phyloP scores from a whole-genome alignment of 1,284 basidiomycete genomes.

The Tremellales sp. region DNA sequence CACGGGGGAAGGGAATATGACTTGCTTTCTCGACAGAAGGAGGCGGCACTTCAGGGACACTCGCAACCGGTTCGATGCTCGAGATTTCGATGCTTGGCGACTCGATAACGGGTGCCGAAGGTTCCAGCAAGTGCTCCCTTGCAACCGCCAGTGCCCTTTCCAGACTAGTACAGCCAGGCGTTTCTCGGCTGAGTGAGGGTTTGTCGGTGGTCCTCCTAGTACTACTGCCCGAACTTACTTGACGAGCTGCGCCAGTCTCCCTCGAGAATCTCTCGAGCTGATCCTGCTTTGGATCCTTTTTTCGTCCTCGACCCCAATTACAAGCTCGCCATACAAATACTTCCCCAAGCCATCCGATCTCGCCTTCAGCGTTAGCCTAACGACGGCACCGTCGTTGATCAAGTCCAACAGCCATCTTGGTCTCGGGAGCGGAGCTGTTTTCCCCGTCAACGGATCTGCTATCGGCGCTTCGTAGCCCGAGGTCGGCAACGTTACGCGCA shows the following conservation, averaged over 20 bases:
- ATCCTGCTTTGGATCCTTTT: slow-evolving; percentile 58
- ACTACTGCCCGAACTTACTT: slow-evolving; percentile 7
- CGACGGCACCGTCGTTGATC: slow-evolving; percentile 62
- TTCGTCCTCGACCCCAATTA: slow-evolving; percentile 62
- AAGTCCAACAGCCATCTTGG: slow-evolving; percentile 72
- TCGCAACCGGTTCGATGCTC: slow-evolving; percentile 3
- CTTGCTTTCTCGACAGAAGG: not conserved
- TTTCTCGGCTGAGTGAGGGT: slow-evolving; percentile 9
- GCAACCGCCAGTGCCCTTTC: slow-evolving; percentile 36
- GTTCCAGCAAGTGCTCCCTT: slow-evolving; percentile 24
- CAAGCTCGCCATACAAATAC: slow-evolving; percentile 57
- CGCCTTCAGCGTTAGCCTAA: slow-evolving; percentile 60
- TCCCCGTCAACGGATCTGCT: slow-evolving; percentile 71
- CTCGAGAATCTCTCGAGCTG: slow-evolving; percentile 6
- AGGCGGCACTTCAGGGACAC: too few relatives aligned
- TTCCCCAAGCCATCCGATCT: slow-evolving; percentile 13
- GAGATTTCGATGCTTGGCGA: not conserved
- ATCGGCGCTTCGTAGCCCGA: slow-evolving; percentile 71
- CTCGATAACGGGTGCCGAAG: slow-evolving; percentile 1
- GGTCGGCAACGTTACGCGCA: slow-evolving; percentile 74
- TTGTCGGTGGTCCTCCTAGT: not conserved
- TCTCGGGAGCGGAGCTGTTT: slow-evolving; percentile 58
- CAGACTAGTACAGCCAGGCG: slow-evolving; percentile 13
- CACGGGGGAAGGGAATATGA: not conserved
- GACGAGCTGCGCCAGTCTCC: slow-evolving; percentile 35